Evolutionary conservation across 352 stramenopile genomes (phyloP).

Genomic region (Thraustochytrium sp.): DNA sequence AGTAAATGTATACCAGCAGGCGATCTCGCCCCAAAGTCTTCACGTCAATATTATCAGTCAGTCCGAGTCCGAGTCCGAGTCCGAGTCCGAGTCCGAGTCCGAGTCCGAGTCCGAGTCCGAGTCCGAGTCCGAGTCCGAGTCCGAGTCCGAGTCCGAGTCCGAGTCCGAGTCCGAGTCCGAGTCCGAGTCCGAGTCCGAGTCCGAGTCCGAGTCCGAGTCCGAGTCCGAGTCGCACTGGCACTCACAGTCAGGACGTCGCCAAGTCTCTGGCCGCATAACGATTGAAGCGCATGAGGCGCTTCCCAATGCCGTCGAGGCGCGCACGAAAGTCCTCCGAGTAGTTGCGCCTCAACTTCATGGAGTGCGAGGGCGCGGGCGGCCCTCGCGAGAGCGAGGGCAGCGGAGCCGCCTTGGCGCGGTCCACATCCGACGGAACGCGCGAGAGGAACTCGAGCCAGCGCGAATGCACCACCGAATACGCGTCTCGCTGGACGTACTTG

Average conservation of each 20-base stretch:
- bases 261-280: not conserved
- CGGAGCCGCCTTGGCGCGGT: not conserved
- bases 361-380: not conserved
- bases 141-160: too few relatives aligned
- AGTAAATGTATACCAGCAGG: too few relatives aligned
- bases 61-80: too few relatives aligned
- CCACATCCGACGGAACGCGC: conserved; percentile 12
- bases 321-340: not conserved
- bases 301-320: not conserved
- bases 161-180: too few relatives aligned
- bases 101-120: too few relatives aligned
- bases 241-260: not conserved
- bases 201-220: too few relatives aligned
- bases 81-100: too few relatives aligned
- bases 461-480: not conserved
- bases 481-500: not conserved
- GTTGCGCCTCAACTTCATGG: not conserved
- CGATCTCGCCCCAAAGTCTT: too few relatives aligned
- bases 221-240: not conserved
- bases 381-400: not conserved
- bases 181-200: too few relatives aligned
- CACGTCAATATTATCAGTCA: too few relatives aligned
- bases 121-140: too few relatives aligned
- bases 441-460: conserved; percentile 4
- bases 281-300: not conserved